These are phyloP conservation scores for Grosmannia penicillata DNA, from an alignment of 2,329 filamentous ascomycete species.

Conservation along the genomic window DNA sequence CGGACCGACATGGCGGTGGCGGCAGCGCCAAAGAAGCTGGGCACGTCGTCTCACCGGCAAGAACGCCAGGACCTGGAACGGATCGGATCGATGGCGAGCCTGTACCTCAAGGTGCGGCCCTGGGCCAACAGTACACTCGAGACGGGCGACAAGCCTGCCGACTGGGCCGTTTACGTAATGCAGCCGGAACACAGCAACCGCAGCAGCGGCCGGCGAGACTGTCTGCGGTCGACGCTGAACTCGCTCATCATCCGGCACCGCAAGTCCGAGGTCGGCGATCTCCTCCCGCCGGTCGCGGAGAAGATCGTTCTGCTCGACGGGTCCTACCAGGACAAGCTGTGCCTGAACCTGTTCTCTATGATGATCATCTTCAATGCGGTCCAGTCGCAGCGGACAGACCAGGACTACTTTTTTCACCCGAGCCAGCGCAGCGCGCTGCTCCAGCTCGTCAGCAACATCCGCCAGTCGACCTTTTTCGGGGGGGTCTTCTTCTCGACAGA, in stretches of 20 bases:
- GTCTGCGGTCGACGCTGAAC: conserved; percentile 56
- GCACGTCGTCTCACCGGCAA: conserved; percentile 27
- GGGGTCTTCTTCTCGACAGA: conserved; percentile 58
- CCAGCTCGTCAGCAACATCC: conserved; percentile 60
- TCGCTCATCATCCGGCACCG: conserved; percentile 70
- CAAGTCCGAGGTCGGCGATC: conserved; percentile 52
- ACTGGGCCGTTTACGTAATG: conserved; percentile 63
- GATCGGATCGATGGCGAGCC: conserved; percentile 47
- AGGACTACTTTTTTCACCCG: conserved; percentile 80
- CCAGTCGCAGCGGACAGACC: conserved; percentile 69
- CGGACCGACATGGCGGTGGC: conserved; percentile 3
- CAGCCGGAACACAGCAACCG: conserved; percentile 35
- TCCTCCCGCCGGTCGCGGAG: conserved; percentile 59
- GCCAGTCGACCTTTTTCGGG: conserved; percentile 72
- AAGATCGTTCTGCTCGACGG: conserved; percentile 61
- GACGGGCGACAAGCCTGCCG: conserved; percentile 40
- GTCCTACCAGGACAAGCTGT: conserved; percentile 71
- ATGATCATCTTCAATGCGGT: conserved; percentile 76
- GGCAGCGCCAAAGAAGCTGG: conserved; percentile 7
- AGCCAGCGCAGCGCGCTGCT: conserved; percentile 53
- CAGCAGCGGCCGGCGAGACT: conserved; percentile 42
- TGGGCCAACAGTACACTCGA: conserved; percentile 52
- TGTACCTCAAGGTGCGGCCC: conserved; percentile 63
- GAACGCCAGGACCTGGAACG: conserved; percentile 52
- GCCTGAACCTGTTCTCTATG: conserved; percentile 72